A percentile compares a stretch with the other conserved stretches of the same genome.
These are phyloP conservation scores for Hyphopichia pseudoburtonii DNA, from an alignment of 1,139 yeast species.

Conservation along the genomic window DNA sequence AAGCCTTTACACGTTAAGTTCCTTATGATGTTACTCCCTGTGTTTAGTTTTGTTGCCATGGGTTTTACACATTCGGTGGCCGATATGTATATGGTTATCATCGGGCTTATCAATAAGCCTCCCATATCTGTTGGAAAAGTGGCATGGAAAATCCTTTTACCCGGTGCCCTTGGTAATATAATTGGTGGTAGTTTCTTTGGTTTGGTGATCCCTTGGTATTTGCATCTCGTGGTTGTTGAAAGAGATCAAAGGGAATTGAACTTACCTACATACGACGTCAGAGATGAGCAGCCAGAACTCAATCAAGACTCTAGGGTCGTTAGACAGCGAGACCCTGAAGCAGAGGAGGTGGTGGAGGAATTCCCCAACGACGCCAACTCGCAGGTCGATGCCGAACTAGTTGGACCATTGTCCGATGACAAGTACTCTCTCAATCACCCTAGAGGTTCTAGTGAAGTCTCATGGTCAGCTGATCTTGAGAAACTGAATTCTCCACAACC, in stretches of 20 bases:
- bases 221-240: constrained; percentile 70
- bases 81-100: constrained; percentile 67
- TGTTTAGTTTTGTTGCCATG: constrained; percentile 69
- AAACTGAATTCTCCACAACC: background rate
- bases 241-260: constrained; percentile 58
- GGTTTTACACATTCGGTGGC: constrained; percentile 83
- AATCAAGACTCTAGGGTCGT: constrained; percentile 77
- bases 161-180: constrained; percentile 69
- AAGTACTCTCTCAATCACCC: background rate
- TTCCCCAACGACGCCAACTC: constrained; percentile 1
- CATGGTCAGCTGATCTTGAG: background rate
- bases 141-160: constrained; percentile 69
- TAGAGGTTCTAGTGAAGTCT: background rate
- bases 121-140: constrained; percentile 59
- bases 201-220: constrained; percentile 61
- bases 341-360: constrained; percentile 8
- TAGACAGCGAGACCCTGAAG: constrained; percentile 23
- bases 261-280: constrained; percentile 64
- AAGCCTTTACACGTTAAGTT: constrained; percentile 80
- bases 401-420: background rate
- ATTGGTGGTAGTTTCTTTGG: constrained; percentile 71
- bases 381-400: too few species aligned
- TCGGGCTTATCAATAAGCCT: constrained; percentile 68
- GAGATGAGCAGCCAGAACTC: constrained; percentile 78
- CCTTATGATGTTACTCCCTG: constrained; percentile 61